Evolutionary conservation across 225 moss, liverwort and hornwort genomes (phyloP).

Genomic region (Antitrichia curtipendula): DNA sequence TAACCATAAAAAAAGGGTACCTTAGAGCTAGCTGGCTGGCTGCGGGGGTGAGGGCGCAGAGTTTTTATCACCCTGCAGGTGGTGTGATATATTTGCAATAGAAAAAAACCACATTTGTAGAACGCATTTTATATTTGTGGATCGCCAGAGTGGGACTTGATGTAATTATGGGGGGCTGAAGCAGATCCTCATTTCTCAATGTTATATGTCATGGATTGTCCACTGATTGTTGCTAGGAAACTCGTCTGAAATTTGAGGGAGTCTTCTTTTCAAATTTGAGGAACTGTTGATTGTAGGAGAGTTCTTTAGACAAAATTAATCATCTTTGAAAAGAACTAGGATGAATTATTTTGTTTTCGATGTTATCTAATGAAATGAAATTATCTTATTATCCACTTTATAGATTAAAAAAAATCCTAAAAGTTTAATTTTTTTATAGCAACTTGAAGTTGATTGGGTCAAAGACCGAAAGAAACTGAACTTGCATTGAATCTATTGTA

Average conservation of each 20-base stretch:
- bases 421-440: neutral
- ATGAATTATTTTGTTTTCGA: neutral
- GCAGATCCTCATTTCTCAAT: slow-evolving; percentile 3
- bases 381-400: too few relatives aligned
- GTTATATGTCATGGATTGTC: neutral
- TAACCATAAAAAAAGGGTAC: neutral
- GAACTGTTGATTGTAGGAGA: too few relatives aligned
- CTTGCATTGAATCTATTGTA: neutral
- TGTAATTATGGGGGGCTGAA: slow-evolving; percentile 17
- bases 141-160: slow-evolving; percentile 7
- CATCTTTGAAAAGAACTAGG: neutral
- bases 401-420: fast-evolving
- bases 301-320: neutral
- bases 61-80: neutral
- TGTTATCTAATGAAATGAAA: neutral
- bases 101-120: slow-evolving; percentile 28
- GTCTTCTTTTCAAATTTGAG: neutral
- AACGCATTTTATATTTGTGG: slow-evolving; percentile 30
- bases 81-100: slow-evolving; percentile 17
- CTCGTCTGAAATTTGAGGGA: neutral
- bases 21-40: neutral
- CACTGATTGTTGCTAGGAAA: neutral
- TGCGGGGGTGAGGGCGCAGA: neutral
- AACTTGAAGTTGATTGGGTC: neutral
- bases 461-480: too few relatives aligned